Evolutionary conservation across 2,329 filamentous ascomycete genomes (phyloP).

Genomic region (Exophiala spinifera): DNA sequence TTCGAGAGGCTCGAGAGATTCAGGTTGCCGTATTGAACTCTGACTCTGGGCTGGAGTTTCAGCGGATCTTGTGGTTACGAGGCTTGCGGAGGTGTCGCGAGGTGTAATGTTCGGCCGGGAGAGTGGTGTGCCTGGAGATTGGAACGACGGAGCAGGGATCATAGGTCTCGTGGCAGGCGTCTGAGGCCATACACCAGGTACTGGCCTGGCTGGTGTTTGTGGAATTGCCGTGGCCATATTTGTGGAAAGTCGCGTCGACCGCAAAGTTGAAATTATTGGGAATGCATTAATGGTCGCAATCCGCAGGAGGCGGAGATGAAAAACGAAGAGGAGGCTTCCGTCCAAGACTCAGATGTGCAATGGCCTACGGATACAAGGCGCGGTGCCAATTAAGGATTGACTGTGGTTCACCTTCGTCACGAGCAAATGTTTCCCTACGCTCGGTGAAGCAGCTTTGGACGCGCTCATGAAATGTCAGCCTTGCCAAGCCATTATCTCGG

Average conservation of each 20-base stretch:
- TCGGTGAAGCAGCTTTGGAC: background rate
- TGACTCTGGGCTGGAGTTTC: slow-evolving; percentile 15
- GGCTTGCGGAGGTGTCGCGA: slow-evolving; percentile 5
- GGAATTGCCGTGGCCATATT: slow-evolving; percentile 39
- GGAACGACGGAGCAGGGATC: slow-evolving; percentile 38
- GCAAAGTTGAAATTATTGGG: slow-evolving; percentile 9
- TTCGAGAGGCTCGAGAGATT: slow-evolving; percentile 64
- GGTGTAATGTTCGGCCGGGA: slow-evolving; percentile 23
- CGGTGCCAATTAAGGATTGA: background rate
- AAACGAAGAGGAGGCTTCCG: background rate
- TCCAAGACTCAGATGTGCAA: background rate
- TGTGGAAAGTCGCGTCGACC: slow-evolving; percentile 15
- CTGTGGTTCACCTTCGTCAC: background rate
- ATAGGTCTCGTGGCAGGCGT: slow-evolving; percentile 38
- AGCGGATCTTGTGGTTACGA: slow-evolving; percentile 9
- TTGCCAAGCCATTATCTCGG: slow-evolving; percentile 1
- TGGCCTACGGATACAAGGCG: background rate
- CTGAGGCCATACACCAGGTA: slow-evolving; percentile 43
- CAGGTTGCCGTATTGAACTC: slow-evolving; percentile 32
- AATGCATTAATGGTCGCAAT: slow-evolving; percentile 10
- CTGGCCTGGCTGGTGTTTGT: slow-evolving; percentile 41
- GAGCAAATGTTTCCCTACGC: background rate
- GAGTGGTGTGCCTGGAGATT: slow-evolving; percentile 27
- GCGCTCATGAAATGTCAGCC: background rate
- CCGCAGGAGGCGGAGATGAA: background rate